phyloP scores from a whole-genome alignment of 2,329 filamentous ascomycete species.

The Sporothrix protearum region DNA sequence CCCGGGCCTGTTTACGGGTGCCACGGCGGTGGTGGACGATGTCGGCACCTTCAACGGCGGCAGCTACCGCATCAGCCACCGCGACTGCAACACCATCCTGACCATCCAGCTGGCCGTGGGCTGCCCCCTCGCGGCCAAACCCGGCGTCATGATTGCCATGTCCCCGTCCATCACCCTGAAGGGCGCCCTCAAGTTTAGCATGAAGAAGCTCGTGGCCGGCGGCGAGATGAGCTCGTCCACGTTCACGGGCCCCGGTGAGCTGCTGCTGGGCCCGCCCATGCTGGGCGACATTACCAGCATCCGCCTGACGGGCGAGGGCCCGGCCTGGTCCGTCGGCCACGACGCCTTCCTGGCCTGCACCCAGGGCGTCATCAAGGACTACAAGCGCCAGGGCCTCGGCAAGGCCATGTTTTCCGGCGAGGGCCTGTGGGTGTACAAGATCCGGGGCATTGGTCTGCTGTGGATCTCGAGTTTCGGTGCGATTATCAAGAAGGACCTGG shows the following conservation, averaged over 20 bases:
- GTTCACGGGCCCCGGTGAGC: conserved; percentile 85
- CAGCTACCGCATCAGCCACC: conserved; percentile 86
- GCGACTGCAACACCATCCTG: conserved; percentile 84
- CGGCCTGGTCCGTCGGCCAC: conserved; percentile 75
- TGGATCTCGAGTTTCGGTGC: conserved; percentile 94
- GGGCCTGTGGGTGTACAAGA: conserved; percentile 85
- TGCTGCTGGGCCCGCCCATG: conserved; percentile 74
- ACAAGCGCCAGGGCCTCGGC: conserved; percentile 77
- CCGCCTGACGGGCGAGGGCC: conserved; percentile 63
- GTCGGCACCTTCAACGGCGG: conserved; percentile 97
- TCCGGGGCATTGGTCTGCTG: conserved; percentile 73
- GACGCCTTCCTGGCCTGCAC: conserved; percentile 85
- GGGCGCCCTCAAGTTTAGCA: conserved; percentile 76
- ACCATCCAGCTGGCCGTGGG: conserved; percentile 88
- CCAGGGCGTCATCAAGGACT: conserved; percentile 81
- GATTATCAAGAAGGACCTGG: conserved; percentile 83
- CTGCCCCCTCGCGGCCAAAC: conserved; percentile 76
- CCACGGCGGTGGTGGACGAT: conserved; percentile 66
- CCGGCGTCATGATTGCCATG: conserved; percentile 94
- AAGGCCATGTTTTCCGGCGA: conserved; percentile 95
- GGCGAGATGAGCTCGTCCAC: conserved; percentile 74
- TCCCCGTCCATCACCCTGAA: conserved; percentile 79
- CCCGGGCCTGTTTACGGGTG: conserved; percentile 60
- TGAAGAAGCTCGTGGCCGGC: conserved; percentile 86
- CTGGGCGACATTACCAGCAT: conserved; percentile 85